Evolutionary conservation across 2,329 filamentous ascomycete genomes (phyloP).

Genomic region (Beauveria bassiana): DNA sequence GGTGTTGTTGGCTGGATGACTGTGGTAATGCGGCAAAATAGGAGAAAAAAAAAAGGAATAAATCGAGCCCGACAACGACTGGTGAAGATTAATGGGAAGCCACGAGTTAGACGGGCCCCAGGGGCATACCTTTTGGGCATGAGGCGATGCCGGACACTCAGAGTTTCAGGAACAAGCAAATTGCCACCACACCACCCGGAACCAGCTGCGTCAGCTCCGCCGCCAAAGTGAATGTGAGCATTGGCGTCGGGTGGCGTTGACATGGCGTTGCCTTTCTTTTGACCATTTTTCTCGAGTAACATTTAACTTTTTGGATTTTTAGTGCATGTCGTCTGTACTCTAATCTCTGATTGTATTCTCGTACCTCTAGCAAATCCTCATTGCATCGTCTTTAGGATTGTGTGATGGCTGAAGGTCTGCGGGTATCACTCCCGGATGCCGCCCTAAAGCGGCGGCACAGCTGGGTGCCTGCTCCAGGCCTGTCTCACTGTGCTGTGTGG

Average conservation of each 20-base stretch:
- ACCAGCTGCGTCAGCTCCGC: background rate
- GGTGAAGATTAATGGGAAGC: no score
- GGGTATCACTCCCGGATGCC: background rate
- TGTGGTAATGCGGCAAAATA: no score
- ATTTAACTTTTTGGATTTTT: no score
- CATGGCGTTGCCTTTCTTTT: no score
- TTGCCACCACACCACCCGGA: background rate
- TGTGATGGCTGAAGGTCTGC: background rate
- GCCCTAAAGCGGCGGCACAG: background rate
- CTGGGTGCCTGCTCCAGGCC: background rate
- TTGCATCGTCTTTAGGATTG: background rate
- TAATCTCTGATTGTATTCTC: no score
- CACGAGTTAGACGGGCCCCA: background rate
- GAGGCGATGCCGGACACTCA: background rate
- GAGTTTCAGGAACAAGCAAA: constrained; percentile 3
- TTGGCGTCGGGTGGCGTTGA: background rate
- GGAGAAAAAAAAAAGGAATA: no score
- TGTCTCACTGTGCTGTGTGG: background rate
- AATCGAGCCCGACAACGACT: no score
- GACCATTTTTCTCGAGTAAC: no score
- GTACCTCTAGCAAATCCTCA: background rate
- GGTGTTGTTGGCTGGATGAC: background rate
- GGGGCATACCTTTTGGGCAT: background rate
- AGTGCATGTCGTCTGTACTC: no score
- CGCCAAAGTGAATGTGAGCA: background rate